Evolutionary conservation across 441 rosid species (phyloP).

Genomic region (Metrosideros polymorpha): DNA sequence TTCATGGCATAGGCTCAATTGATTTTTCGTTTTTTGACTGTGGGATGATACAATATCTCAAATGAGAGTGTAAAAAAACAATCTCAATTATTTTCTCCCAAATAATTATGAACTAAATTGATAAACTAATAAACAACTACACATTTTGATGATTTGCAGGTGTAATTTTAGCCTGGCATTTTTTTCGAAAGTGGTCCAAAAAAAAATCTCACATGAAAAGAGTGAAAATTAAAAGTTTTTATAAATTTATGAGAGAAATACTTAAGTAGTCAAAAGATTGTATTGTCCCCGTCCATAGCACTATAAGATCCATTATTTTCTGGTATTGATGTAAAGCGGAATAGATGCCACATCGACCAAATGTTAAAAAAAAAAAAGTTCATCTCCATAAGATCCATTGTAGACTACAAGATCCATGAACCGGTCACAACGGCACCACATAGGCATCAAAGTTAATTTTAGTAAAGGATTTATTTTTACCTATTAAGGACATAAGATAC

Average conservation of each 20-base stretch:
- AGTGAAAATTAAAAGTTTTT: too few relatives aligned
- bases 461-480: rapidly evolving
- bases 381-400: background rate
- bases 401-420: background rate
- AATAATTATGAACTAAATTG: background rate
- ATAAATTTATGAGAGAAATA: too few relatives aligned
- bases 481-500: background rate
- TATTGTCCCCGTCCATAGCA: background rate
- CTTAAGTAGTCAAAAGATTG: too few relatives aligned
- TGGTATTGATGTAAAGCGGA: rapidly evolving
- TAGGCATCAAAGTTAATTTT: background rate
- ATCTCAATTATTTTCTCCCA: background rate
- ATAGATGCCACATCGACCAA: background rate
- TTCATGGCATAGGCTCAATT: background rate
- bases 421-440: rapidly evolving
- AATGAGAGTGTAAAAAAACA: rapidly evolving
- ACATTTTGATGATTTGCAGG: rapidly evolving
- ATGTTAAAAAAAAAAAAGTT: too few relatives aligned
- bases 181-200: rapidly evolving
- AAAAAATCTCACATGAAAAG: background rate
- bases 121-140: background rate
- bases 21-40: rapidly evolving
- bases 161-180: background rate
- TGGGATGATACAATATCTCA: background rate
- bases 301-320: background rate